Conservation (phyloP, 495 filamentous ascomycete genomes). For the Penicillium psychrofluorescens region DNA sequence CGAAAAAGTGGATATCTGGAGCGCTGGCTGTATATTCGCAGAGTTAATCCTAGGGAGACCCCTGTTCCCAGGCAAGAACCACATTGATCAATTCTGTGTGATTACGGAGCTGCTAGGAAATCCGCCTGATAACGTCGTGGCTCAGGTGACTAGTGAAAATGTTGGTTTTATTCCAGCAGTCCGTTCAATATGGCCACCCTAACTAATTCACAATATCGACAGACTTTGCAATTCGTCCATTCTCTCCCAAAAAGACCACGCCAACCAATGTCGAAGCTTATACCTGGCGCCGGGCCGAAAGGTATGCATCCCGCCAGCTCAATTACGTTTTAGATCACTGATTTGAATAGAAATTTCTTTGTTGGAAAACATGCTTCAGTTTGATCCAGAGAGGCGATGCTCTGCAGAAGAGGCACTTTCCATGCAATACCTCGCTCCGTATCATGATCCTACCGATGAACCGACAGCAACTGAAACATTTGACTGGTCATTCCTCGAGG, state of each 20-base stretch:
- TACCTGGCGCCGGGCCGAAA: conserved; percentile 78
- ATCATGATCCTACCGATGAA: conserved; percentile 90
- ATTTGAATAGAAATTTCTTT: conserved; percentile 40
- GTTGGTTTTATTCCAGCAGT: not conserved
- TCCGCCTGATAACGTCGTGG: conserved; percentile 84
- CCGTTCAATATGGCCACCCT: too few species aligned
- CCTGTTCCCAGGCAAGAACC: conserved; percentile 87
- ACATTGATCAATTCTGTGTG: conserved; percentile 92
- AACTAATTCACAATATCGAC: not conserved
- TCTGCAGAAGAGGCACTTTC: conserved; percentile 70
- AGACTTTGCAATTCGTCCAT: conserved; percentile 94
- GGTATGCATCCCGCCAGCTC: conserved; percentile 43
- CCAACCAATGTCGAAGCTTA: conserved; percentile 78
- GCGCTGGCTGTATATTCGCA: conserved; percentile 88
- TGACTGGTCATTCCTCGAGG: conserved; percentile 92
- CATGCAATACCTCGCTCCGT: conserved; percentile 81
- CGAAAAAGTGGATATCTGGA: conserved; percentile 93
- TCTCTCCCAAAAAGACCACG: conserved; percentile 87
- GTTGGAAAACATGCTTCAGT: conserved; percentile 83
- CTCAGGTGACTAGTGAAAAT: conserved; percentile 31
- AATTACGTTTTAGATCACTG: not conserved
- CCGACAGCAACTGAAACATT: conserved; percentile 84
- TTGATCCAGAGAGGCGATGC: conserved; percentile 77
- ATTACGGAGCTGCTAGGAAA: conserved; percentile 88
- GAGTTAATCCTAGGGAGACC: conserved; percentile 94